Conservation (phyloP, 768 basidiomycete genomes). For the Crepidotus variabilis region DNA sequence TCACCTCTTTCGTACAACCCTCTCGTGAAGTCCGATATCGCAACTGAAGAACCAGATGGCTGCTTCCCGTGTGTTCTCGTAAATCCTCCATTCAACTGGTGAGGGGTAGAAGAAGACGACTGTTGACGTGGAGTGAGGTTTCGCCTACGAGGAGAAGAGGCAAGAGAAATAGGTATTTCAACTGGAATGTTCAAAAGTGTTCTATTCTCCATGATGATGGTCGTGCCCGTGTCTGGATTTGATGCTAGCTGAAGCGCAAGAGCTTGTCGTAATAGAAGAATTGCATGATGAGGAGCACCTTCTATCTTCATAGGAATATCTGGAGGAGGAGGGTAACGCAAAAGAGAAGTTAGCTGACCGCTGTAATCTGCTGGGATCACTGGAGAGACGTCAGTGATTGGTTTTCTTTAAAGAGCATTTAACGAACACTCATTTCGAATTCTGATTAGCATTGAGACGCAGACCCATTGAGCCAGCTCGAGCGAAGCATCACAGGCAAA, state of each 20-base stretch:
- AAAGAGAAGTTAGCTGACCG: slow-evolving; percentile 73
- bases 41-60: slow-evolving; percentile 39
- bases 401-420: neutral
- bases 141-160: slow-evolving; percentile 16
- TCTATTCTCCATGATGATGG: slow-evolving; percentile 78
- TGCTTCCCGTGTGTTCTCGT: slow-evolving; percentile 33
- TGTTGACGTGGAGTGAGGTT: slow-evolving; percentile 16
- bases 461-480: slow-evolving; percentile 79
- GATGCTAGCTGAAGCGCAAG: slow-evolving; percentile 72
- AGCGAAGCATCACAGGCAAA: slow-evolving; percentile 85
- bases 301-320: slow-evolving; percentile 24
- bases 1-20: slow-evolving; percentile 74
- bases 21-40: slow-evolving; percentile 65
- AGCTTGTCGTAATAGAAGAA: slow-evolving; percentile 81
- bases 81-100: slow-evolving; percentile 11
- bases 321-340: slow-evolving; percentile 76
- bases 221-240: slow-evolving; percentile 69
- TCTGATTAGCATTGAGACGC: slow-evolving; percentile 92
- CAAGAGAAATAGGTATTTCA: slow-evolving; percentile 50
- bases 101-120: slow-evolving; percentile 14
- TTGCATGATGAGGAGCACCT: slow-evolving; percentile 50
- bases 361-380: slow-evolving; percentile 89
- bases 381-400: slow-evolving; percentile 24
- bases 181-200: slow-evolving; percentile 70
- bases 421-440: slow-evolving; percentile 85